phyloP scores from a whole-genome alignment of 2,329 filamentous ascomycete genomes.

The Pseudogymnoascus sp. region DNA sequence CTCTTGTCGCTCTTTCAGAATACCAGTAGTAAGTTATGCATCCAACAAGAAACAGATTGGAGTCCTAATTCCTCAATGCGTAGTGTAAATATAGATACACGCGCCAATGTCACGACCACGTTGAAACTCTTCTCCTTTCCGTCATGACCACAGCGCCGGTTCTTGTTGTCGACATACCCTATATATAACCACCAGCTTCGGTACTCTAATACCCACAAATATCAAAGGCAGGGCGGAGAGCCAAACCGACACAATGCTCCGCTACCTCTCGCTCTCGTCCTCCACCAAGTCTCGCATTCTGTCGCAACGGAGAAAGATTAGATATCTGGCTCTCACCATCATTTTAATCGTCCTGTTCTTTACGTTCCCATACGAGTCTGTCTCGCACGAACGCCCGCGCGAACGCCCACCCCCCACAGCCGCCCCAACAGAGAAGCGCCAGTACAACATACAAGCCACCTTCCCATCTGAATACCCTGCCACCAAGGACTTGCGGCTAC shows the following conservation, averaged over 20 bases:
- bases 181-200: not conserved
- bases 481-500: conserved; percentile 5
- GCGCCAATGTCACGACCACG: not conserved
- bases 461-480: conserved; percentile 10
- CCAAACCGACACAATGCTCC: not conserved
- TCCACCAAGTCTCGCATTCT: not conserved
- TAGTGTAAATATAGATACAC: not conserved
- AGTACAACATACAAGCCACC: conserved; percentile 9
- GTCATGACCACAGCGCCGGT: not conserved
- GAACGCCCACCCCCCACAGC: not conserved
- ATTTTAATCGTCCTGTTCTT: not conserved
- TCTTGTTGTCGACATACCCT: not conserved
- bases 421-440: not conserved
- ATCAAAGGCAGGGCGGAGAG: not conserved
- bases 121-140: not conserved
- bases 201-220: not conserved
- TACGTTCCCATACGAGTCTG: not conserved
- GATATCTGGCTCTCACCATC: conserved; percentile 3
- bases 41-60: not conserved
- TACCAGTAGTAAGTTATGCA: not conserved
- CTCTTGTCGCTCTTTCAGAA: not conserved
- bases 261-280: not conserved
- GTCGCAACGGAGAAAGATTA: conserved; percentile 1
- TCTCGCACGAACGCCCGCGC: not conserved
- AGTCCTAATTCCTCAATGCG: not conserved